Conservation (phyloP, 2,329 filamentous ascomycete species). For the Parastagonospora avenae region DNA sequence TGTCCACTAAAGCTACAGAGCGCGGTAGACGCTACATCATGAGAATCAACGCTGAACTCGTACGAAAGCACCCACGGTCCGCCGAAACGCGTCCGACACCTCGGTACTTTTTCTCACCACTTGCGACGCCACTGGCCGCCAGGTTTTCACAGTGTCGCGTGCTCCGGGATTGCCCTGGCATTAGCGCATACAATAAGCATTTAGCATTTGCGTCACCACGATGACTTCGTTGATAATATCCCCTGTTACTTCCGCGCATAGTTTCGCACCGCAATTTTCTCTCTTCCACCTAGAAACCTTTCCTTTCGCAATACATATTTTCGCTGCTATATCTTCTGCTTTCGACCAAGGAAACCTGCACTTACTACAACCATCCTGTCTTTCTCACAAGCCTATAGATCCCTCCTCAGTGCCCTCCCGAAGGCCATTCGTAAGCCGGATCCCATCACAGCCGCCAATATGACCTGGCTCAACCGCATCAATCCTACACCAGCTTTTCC, state of each 20-base stretch:
- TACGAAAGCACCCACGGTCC: neutral
- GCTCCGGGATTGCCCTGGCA: slow-evolving; percentile 32
- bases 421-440: slow-evolving; percentile 11
- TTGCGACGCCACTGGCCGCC: slow-evolving; percentile 18
- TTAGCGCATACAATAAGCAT: slow-evolving; percentile 25
- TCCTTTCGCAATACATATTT: neutral
- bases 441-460: slow-evolving; percentile 23
- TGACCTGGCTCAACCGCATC: slow-evolving; percentile 54
- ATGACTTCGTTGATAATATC: slow-evolving; percentile 9
- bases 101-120: slow-evolving; percentile 26
- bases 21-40: neutral
- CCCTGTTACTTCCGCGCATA: slow-evolving; percentile 3
- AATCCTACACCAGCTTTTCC: slow-evolving; percentile 76
- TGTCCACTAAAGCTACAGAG: too few species aligned
- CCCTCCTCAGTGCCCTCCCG: slow-evolving; percentile 21
- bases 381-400: slow-evolving; percentile 29
- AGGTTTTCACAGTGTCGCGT: slow-evolving; percentile 25
- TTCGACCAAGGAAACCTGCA: neutral
- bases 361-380: slow-evolving; percentile 30
- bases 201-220: slow-evolving; percentile 31
- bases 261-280: neutral
- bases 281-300: neutral
- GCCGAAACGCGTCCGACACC: slow-evolving; percentile 21
- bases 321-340: neutral
- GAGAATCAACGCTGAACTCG: too few species aligned